phyloP scores from a whole-genome alignment of 305 asterid genomes.

The Fraxinus ornus region DNA sequence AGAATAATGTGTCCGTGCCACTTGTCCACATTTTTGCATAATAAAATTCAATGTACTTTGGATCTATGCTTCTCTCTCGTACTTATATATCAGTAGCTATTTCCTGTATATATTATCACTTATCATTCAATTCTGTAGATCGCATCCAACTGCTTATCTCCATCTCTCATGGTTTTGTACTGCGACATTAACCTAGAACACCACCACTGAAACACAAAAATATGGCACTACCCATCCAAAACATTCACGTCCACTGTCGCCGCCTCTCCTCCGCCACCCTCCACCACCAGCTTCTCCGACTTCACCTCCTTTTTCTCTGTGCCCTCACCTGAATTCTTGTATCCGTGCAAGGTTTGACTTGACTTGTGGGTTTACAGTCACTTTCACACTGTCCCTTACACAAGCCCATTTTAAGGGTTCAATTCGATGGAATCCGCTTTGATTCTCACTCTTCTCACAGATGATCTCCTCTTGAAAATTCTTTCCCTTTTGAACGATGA shows the following conservation, averaged over 20 bases:
- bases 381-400: not conserved
- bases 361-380: not conserved
- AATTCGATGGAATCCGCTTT: slow-evolving; percentile 17
- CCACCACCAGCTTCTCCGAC: slow-evolving; percentile 28
- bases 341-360: not conserved
- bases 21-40: not conserved
- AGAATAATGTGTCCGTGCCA: not conserved
- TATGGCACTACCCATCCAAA: not conserved
- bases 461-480: slow-evolving; percentile 44
- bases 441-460: slow-evolving; percentile 37
- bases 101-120: slow-evolving; percentile 1
- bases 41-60: not conserved
- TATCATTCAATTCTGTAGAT: slow-evolving; percentile 16
- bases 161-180: slow-evolving; percentile 10
- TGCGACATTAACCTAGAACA: not conserved
- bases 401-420: slow-evolving; percentile 12
- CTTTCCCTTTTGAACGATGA: slow-evolving; percentile 33
- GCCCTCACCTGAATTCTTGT: slow-evolving; percentile 30
- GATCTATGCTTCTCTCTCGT: not conserved
- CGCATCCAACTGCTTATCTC: slow-evolving; percentile 7
- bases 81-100: not conserved
- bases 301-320: slow-evolving; percentile 43
- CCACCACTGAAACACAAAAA: not conserved
- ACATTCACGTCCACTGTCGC: not conserved
- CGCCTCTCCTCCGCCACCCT: slow-evolving; percentile 30